Conservation (phyloP, 2,329 filamentous ascomycete genomes). For the Cyanodermella asteris region DNA sequence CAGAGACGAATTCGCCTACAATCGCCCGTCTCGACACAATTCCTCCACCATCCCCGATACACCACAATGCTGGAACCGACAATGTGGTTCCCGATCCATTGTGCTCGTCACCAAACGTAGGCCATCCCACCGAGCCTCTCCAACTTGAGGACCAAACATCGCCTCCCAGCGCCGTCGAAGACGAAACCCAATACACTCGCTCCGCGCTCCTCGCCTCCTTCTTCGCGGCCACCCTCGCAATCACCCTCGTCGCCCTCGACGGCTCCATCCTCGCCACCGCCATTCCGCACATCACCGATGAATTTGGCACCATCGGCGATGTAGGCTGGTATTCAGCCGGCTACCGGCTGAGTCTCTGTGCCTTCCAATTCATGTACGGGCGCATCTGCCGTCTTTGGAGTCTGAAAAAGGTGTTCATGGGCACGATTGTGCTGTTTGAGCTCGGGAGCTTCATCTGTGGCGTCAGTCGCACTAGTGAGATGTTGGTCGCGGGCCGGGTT, state of each 20-base stretch:
- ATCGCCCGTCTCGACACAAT: too few relatives aligned
- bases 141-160: conserved; percentile 7
- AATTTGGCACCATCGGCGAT: conserved; percentile 23
- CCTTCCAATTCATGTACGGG: conserved; percentile 5
- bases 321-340: conserved; percentile 26
- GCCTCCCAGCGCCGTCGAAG: conserved; percentile 6
- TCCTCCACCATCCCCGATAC: too few relatives aligned
- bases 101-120: too few relatives aligned
- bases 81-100: too few relatives aligned
- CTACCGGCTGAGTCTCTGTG: conserved; percentile 20
- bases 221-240: too few relatives aligned
- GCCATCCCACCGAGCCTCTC: too few relatives aligned
- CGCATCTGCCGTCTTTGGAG: not conserved
- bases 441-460: conserved; percentile 3
- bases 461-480: too few relatives aligned
- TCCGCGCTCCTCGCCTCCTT: too few relatives aligned
- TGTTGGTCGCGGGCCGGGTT: conserved; percentile 9
- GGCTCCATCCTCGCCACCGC: conserved; percentile 20
- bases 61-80: too few relatives aligned
- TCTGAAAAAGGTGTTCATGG: not conserved
- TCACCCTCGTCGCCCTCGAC: too few relatives aligned
- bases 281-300: conserved; percentile 24
- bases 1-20: too few relatives aligned
- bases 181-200: too few relatives aligned
- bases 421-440: conserved; percentile 1